Conservation (phyloP, 768 basidiomycete genomes). For the Cystobasidium onofrii region DNA sequence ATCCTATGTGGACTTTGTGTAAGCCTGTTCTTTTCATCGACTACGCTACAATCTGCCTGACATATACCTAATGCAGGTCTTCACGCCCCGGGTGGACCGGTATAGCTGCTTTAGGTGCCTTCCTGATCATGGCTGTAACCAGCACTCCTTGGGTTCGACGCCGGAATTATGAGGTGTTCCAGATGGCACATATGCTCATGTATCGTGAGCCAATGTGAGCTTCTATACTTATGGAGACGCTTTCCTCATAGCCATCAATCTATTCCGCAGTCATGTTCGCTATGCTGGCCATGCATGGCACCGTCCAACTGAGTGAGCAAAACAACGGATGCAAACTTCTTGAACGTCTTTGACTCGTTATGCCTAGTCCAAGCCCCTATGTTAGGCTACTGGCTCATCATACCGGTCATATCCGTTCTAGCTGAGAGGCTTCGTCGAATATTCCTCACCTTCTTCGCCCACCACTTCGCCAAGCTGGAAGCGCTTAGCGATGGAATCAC, state of each 20-base stretch:
- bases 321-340: too few relatives aligned
- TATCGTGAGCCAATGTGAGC: background rate
- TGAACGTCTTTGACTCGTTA: background rate
- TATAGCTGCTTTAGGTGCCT: background rate
- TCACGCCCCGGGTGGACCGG: conserved; percentile 9
- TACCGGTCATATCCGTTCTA: background rate
- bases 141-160: conserved; percentile 13
- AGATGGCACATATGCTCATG: conserved; percentile 17
- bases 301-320: background rate
- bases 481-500: conserved; percentile 3
- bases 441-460: background rate
- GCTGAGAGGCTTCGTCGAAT: background rate
- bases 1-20: background rate
- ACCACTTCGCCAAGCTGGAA: conserved; percentile 6
- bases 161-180: conserved; percentile 6
- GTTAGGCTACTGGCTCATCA: conserved; percentile 22
- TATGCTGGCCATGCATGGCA: conserved; percentile 13
- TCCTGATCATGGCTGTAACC: background rate
- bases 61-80: background rate
- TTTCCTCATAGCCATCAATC: too few relatives aligned
- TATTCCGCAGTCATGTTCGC: conserved; percentile 4
- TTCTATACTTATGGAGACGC: too few relatives aligned
- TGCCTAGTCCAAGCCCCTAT: background rate
- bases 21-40: too few relatives aligned
- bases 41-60: too few relatives aligned